Evolutionary conservation across 2,329 filamentous ascomycete species (phyloP).

Genomic region (Penicillium vulpinum): DNA sequence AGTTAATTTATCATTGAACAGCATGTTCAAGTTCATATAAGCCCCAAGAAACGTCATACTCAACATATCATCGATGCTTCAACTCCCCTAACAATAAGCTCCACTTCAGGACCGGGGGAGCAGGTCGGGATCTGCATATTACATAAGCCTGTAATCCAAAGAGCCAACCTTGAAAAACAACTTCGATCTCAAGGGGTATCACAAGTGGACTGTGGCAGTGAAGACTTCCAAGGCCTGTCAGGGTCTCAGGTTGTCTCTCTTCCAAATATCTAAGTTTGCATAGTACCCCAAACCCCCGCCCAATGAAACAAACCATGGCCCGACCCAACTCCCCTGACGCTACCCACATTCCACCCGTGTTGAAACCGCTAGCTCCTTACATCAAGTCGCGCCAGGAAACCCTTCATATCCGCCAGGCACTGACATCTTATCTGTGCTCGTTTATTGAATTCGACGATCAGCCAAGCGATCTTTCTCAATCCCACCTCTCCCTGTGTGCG

Average conservation of each 20-base stretch:
- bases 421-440: conserved; percentile 41
- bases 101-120: neutral
- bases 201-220: neutral
- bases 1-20: neutral
- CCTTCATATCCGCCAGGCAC: conserved; percentile 40
- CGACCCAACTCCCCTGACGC: conserved; percentile 15
- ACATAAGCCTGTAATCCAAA: conserved; percentile 14
- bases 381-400: conserved; percentile 41
- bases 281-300: neutral
- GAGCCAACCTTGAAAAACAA: conserved; percentile 11
- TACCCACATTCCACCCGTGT: conserved; percentile 37
- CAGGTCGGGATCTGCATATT: conserved; percentile 20
- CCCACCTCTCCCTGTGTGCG: conserved; percentile 39
- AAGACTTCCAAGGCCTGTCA: neutral
- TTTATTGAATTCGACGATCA: conserved; percentile 36
- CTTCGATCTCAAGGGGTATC: neutral
- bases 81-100: conserved; percentile 2
- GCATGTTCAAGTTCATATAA: neutral
- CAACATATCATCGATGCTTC: neutral
- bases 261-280: neutral
- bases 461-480: conserved; percentile 22
- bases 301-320: conserved; percentile 30
- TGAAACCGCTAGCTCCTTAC: conserved; percentile 40
- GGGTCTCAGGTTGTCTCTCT: neutral
- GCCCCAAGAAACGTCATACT: neutral